These are phyloP conservation scores for Ceratocystis lukuohia DNA, from an alignment of 2,329 filamentous ascomycete genomes.

Conservation along the genomic window DNA sequence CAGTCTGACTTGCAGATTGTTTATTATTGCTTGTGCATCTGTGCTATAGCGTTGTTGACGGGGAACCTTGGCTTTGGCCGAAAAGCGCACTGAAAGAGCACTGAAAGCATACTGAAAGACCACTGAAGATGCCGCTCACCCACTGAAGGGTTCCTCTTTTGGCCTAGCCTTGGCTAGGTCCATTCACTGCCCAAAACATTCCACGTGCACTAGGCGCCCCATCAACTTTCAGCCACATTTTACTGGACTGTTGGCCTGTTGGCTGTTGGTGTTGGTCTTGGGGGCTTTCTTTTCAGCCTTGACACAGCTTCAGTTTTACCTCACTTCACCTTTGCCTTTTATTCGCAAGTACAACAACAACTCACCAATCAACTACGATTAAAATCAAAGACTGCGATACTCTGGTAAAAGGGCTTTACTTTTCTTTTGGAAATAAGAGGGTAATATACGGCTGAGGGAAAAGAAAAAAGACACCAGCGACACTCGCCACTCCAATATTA, in stretches of 20 bases:
- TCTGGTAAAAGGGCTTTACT: no score
- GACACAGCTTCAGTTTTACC: neutral
- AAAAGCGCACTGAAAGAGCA: neutral
- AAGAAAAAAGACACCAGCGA: no score
- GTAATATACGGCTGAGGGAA: no score
- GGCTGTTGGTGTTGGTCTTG: neutral
- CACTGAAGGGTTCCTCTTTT: neutral
- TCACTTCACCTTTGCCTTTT: neutral
- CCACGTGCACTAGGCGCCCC: slow-evolving; percentile 4
- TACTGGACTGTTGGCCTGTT: neutral
- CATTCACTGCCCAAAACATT: neutral
- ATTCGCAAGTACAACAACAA: no score
- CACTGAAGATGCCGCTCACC: neutral
- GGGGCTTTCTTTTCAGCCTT: neutral
- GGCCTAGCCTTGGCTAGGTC: neutral
- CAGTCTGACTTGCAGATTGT: neutral
- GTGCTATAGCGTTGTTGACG: neutral
- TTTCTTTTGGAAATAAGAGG: no score
- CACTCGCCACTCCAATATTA: no score
- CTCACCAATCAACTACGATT: no score
- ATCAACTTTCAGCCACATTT: slow-evolving; percentile 9
- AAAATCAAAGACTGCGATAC: no score
- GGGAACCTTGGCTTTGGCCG: neutral
- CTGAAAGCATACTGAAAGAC: neutral
- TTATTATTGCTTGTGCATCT: slow-evolving; percentile 1